Conservation (phyloP, 805 yeast species). For the Saccharomycopsis fibuligera region DNA sequence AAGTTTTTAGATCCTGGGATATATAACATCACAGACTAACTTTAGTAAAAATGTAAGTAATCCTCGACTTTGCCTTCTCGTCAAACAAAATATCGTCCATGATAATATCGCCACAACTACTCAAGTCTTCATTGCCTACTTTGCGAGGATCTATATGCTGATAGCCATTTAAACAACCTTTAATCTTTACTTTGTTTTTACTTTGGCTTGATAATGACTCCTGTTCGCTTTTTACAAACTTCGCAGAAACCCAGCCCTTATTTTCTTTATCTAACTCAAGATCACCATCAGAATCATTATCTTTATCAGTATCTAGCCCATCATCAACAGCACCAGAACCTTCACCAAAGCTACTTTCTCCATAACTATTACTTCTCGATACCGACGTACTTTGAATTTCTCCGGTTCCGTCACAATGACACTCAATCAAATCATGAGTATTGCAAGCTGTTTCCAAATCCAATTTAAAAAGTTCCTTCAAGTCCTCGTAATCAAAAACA, state of each 20-base stretch:
- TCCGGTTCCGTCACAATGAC: constrained; percentile 56
- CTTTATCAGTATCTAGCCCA: background rate
- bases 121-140: background rate
- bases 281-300: background rate
- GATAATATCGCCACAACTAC: background rate
- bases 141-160: constrained; percentile 4
- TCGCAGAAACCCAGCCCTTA: constrained; percentile 9
- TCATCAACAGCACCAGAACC: background rate
- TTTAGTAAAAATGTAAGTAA: background rate
- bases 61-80: background rate
- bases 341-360: too few species aligned
- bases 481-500: constrained; percentile 60
- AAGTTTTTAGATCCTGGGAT: too few species aligned
- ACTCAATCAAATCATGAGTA: constrained; percentile 72
- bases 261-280: background rate
- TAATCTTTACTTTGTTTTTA: background rate
- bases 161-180: constrained; percentile 6
- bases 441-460: constrained; percentile 45
- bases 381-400: too few species aligned
- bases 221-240: background rate
- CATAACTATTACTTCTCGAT: too few species aligned
- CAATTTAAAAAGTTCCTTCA: constrained; percentile 69
- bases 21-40: background rate
- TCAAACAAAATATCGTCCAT: background rate
- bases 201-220: background rate